Evolutionary conservation across 78 protist species (phyloP), one percentile per base, ranked within the genome.

Genomic region (Creolimax fragrantissima): DNA sequence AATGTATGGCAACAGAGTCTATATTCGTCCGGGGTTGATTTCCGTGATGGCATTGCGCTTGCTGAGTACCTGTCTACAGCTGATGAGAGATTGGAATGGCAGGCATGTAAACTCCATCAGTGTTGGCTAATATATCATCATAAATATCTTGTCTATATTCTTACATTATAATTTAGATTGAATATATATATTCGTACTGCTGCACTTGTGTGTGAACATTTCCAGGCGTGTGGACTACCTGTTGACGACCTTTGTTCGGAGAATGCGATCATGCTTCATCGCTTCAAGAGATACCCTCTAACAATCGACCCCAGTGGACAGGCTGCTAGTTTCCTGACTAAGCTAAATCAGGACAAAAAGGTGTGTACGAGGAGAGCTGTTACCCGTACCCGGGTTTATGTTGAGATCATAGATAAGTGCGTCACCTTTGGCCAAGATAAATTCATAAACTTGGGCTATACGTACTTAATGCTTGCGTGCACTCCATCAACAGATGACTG

Each of bases 251-350:
- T 99, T 83, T 98, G 97, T 89, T 74, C 93, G 17, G 99, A 98
- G 91, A 99, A 99, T 93, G 99, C 99, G 5, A 92, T 97, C 74
- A 95, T 99, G 96, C 90, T 98, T 41, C 83, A 90, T 45, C 66
- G 98, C 24, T 98, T 95, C 95, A 95, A 97, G 41, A 94, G 99
- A 35, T 99, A 97, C 88, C 99, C 99, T 37, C 96, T 98, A 67
- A 94, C 98, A 35, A 94, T 99, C 93, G 99, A 99, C 94, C 99
- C 99, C 43, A 89, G 97, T 11, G 99, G 99, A 81, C 98, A 97
- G 89, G 99, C 99, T 2, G 66, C 89, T 43, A 92, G 44, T 43
- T 98, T 97, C 92, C 43, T 99, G 37, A 91, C 95, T 96, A 42
- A 47, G 43, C 94, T 95, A 84, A 89, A 93, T 84, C 84, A 39